phyloP scores from a whole-genome alignment of 768 basidiomycete species.

The Hortiboletus flavorubellus region DNA sequence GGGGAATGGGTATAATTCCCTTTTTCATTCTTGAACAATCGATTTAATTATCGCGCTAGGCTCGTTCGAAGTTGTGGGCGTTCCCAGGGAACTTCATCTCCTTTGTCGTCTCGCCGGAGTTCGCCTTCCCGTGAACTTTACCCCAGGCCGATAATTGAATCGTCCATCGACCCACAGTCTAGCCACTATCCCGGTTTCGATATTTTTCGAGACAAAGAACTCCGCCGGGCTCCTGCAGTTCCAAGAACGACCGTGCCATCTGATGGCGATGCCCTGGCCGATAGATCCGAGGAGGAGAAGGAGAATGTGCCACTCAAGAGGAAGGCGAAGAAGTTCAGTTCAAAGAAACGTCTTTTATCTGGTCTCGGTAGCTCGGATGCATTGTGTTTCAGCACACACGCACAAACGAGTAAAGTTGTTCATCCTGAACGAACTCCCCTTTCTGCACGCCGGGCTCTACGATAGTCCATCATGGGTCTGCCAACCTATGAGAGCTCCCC shows the following conservation, averaged over 20 bases:
- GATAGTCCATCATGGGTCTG: constrained; percentile 10
- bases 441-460: constrained; percentile 14
- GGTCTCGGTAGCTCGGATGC: not conserved
- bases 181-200: constrained; percentile 67
- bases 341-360: constrained; percentile 21
- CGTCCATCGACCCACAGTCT: constrained; percentile 48
- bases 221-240: constrained; percentile 5
- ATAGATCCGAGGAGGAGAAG: constrained; percentile 43
- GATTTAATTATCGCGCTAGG: constrained; percentile 34
- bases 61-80: constrained; percentile 5
- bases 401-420: constrained; percentile 11
- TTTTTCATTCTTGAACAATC: constrained; percentile 23
- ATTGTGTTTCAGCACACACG: not conserved
- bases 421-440: constrained; percentile 15
- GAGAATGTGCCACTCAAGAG: constrained; percentile 56
- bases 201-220: constrained; percentile 46
- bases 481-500: not conserved
- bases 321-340: constrained; percentile 40
- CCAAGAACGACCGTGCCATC: not conserved
- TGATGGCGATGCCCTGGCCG: not conserved
- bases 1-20: constrained; percentile 30
- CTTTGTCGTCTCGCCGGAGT: constrained; percentile 9
- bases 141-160: constrained; percentile 35
- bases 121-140: constrained; percentile 19
- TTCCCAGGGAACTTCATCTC: constrained; percentile 9